Base-by-base conservation (phyloP, 192 early-diverging fungal species). In the Umbelopsis sp. region DNA sequence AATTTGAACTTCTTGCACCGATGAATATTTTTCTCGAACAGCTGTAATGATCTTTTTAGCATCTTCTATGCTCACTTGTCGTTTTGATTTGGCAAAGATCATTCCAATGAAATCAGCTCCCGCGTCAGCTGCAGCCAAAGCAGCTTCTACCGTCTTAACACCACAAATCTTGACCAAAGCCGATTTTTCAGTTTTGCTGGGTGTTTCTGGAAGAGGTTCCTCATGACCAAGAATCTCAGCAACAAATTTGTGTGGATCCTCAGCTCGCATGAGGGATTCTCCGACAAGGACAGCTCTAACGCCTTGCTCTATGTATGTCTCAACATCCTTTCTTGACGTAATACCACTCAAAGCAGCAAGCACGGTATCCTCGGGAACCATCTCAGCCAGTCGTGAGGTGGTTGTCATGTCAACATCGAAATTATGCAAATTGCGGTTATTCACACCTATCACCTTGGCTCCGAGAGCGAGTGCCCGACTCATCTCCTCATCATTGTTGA, bases 341-440 rank as follows among this genome's bases (percentile, higher is more conserved):
- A 99, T 99, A 2, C 98, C 98, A 72, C 95, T 97, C 48, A 99
- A 82, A 3, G 97, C 98, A 51, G 91, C 83, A 41, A 99, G 71
- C 13, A 94, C 85, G 13, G 90, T 87, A 20, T 80, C 89, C 23
- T 88, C 70, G 27, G 92, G 91, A 13, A 95, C 92, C 87, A 92
- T 87, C 27, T 81, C 77, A 22, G 94, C 95, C 30, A 99, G 81
- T 11, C 81, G 72, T 7, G 85, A 86, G 0, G 98, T 97, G 1
- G 92, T 91, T 69, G 81, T 75, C 87, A 96, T 93, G 71, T 99
- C 98, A 13, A 98, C 94, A 52, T 90, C 90, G 83, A 99, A 99
- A 51, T 91, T 96, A 76, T 98, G 93, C 78, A 99, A 80, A 72
- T 99, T 95, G 48, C 98, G 88, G 84, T 99, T 99, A 79, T 99